phyloP scores from a whole-genome alignment of 305 asterid species.

The Salvia sclarea region DNA sequence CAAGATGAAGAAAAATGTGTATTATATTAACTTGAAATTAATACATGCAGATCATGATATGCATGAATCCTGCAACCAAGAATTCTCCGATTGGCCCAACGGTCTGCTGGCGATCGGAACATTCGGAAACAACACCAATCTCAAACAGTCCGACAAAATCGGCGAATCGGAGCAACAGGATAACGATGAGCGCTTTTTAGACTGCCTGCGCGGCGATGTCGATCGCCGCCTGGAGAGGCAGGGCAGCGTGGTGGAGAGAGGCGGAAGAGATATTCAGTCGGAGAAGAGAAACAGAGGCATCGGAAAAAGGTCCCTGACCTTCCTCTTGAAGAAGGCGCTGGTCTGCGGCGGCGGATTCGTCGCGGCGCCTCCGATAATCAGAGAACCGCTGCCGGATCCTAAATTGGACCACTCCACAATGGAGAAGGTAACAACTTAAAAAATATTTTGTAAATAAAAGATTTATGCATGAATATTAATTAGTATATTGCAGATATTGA shows the following conservation, averaged over 20 bases:
- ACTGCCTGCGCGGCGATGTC: constrained; percentile 35
- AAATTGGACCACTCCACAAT: constrained; percentile 53
- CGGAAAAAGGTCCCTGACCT: constrained; percentile 49
- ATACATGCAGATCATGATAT: constrained; percentile 7
- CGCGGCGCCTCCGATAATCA: constrained; percentile 33
- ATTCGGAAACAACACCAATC: constrained; percentile 47
- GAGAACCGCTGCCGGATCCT: constrained; percentile 50
- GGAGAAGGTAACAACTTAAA: constrained; percentile 53
- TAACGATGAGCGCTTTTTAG: constrained; percentile 28
- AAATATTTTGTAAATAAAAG: background rate
- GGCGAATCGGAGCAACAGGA: constrained; percentile 32
- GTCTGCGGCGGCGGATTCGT: constrained; percentile 47
- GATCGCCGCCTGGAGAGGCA: constrained; percentile 27
- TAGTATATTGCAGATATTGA: constrained; percentile 47
- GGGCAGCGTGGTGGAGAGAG: constrained; percentile 29
- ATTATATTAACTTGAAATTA: no score
- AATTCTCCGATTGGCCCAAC: constrained; percentile 69
- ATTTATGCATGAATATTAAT: background rate
- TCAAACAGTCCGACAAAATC: constrained; percentile 31
- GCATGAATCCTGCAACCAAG: constrained; percentile 49
- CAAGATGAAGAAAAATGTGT: background rate
- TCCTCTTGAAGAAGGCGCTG: constrained; percentile 58
- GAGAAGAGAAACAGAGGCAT: constrained; percentile 40
- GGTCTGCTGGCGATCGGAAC: constrained; percentile 78
- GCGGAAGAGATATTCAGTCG: constrained; percentile 33